Base-by-base conservation (phyloP, 495 filamentous ascomycete genomes). In the Copromyces sp. region DNA sequence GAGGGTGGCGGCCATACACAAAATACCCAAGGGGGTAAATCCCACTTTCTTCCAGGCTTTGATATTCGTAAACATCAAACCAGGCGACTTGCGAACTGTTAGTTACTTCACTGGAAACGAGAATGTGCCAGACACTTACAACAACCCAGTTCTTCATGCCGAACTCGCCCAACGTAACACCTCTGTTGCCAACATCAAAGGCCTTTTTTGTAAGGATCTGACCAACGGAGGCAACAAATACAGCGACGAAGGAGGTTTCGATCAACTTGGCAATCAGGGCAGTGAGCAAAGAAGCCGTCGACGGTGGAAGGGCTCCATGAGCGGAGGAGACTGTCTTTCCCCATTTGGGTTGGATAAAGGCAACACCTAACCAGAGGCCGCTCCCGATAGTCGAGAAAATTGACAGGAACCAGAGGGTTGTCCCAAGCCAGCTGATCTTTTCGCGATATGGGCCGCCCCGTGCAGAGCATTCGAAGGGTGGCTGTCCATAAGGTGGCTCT, bases 171-270 rank as follows among this genome's bases (percentile, higher is more conserved):
- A 94, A 85, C 6, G 87, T 91, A 69, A 94, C 85, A 1, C 92
- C 92, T 53, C 78, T 77, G 0, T 85, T 87, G 17, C 83, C 79
- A 61, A 82, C 83, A 14, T 82, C 84, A 59, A 91, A 82, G 0
- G 91, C 90, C 35, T 90, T 83, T 11, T 90, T 84, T 47, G 87
- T 91, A 11, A 94, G 79, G 3, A 90, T 86, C 82, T 94, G 92
- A 0, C 92, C 92, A 4, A 94, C 76, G 59, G 91, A 90, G 0
- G 90, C 86, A 3, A 94, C 90, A 73, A 92, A 91, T 2, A 93
- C 90, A 0, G 92, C 92, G 20, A 93, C 91, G 77, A 93, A 94
- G 0, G 89, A 87, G 74, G 92, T 77, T 79, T 94, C 92, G 69
- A 94, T 91, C 0, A 87, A 88, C 80, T 93, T 94, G 1, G 91